Percentiles rank a stretch among this genome's conserved stretches.
Evolutionary conservation across 2,329 filamentous ascomycete species (phyloP).

Genomic region (Xylariaceae sp.): DNA sequence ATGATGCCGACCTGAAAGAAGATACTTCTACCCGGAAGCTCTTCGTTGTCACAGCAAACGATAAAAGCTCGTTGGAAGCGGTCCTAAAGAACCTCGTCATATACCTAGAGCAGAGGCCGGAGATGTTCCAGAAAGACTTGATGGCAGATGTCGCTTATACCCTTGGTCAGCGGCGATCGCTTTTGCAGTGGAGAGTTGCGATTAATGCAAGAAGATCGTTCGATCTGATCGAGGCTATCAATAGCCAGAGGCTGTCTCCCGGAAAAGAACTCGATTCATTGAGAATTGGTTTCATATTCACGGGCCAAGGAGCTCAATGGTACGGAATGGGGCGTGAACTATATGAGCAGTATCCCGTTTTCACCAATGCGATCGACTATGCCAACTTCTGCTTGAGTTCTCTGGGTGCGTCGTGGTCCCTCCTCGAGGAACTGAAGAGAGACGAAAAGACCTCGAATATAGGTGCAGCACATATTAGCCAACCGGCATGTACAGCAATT

Average conservation of each 20-base stretch:
- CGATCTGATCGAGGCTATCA: slow-evolving; percentile 42
- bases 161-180: slow-evolving; percentile 40
- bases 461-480: slow-evolving; percentile 37
- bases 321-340: slow-evolving; percentile 40
- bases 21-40: slow-evolving; percentile 33
- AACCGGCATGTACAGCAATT: slow-evolving; percentile 38
- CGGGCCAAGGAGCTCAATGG: slow-evolving; percentile 40
- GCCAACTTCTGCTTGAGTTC: slow-evolving; percentile 32
- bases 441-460: slow-evolving; percentile 35
- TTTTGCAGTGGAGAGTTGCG: slow-evolving; percentile 41
- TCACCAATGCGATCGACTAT: slow-evolving; percentile 33
- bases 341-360: slow-evolving; percentile 36
- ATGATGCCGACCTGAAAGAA: slow-evolving; percentile 33
- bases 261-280: slow-evolving; percentile 36
- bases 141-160: slow-evolving; percentile 46
- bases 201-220: slow-evolving; percentile 41
- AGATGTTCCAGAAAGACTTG: slow-evolving; percentile 41
- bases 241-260: slow-evolving; percentile 33
- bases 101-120: slow-evolving; percentile 39
- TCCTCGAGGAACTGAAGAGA: slow-evolving; percentile 34
- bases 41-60: slow-evolving; percentile 41
- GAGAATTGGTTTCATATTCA: slow-evolving; percentile 39
- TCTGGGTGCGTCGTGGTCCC: slow-evolving; percentile 34
- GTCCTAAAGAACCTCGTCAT: slow-evolving; percentile 38
- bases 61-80: slow-evolving; percentile 35